Evolutionary conservation across 2,329 filamentous ascomycete genomes (phyloP).

Genomic region (Fonsecaea pedrosoi): DNA sequence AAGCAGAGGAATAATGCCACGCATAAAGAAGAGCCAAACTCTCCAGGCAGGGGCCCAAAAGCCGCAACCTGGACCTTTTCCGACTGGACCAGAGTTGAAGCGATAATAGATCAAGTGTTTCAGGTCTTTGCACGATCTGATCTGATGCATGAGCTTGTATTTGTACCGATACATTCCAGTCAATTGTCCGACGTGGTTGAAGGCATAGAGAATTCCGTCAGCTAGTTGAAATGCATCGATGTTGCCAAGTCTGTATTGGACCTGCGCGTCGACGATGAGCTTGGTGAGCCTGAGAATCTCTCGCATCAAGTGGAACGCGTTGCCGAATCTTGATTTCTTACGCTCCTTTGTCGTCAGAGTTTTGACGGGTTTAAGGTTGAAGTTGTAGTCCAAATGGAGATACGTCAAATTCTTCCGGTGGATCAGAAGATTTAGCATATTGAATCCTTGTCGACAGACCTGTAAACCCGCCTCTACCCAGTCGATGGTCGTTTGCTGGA

Average conservation of each 20-base stretch:
- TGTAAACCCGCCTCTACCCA: constrained; percentile 99
- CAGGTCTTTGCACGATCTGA: constrained; percentile 96
- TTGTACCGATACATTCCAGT: constrained; percentile 99
- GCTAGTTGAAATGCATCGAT: constrained; percentile 99
- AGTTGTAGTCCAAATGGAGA: constrained; percentile 98
- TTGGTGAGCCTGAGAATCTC: constrained; percentile 96
- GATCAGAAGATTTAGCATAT: constrained; percentile 97
- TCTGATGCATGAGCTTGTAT: constrained; percentile 99
- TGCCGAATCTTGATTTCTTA: constrained; percentile 98
- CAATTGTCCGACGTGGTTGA: constrained; percentile 97
- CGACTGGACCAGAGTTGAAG: constrained; percentile 95
- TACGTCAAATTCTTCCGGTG: constrained; percentile 99
- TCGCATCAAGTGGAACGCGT: constrained; percentile 98
- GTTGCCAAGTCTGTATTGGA: constrained; percentile 95
- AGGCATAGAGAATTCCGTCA: constrained; percentile 98
- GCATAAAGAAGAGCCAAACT: constrained; percentile 99
- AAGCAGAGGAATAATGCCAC: constrained; percentile 93
- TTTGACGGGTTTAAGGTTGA: constrained; percentile 98
- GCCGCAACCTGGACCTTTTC: constrained; percentile 95
- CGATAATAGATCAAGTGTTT: constrained; percentile 99
- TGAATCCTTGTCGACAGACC: constrained; percentile 97
- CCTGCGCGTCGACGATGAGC: constrained; percentile 96
- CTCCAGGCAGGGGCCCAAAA: constrained; percentile 99
- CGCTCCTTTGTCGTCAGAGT: constrained; percentile 97
- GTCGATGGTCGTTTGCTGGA: constrained; percentile 98